Conservation (phyloP, 352 stramenopile species). For the Blastocystis sp. region DNA sequence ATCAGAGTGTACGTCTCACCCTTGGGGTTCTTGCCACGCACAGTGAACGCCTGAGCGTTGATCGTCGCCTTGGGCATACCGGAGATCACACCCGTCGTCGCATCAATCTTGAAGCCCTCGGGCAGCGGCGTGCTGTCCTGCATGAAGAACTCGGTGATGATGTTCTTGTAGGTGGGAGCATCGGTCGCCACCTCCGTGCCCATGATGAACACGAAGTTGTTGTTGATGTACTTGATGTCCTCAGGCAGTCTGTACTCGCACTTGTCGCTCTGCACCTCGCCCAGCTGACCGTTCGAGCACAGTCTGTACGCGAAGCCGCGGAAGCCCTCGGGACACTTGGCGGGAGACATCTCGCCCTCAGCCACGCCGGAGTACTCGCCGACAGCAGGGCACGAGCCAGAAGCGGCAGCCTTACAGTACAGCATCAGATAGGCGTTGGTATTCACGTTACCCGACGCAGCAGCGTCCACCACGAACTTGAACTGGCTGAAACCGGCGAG, state of each 20-base stretch:
- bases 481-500: neutral
- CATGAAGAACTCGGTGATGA: constrained; percentile 25
- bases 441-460: neutral
- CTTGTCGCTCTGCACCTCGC: constrained; percentile 35
- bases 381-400: neutral
- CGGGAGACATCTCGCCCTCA: constrained; percentile 1
- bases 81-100: neutral
- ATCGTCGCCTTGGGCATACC: constrained; percentile 5
- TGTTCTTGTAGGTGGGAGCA: neutral
- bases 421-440: too few relatives aligned
- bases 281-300: neutral
- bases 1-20: neutral
- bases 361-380: constrained; percentile 7
- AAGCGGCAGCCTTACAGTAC: neutral
- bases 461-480: neutral
- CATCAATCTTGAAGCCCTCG: constrained; percentile 4
- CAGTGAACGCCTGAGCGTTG: neutral
- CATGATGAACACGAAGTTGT: neutral
- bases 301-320: neutral
- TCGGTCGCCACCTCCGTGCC: neutral
- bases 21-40: neutral
- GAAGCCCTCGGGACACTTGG: neutral
- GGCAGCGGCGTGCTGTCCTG: neutral
- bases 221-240: neutral
- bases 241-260: neutral